These are phyloP conservation scores for Macaranga tanarius DNA, from an alignment of 441 rosid species.

Conservation along the genomic window DNA sequence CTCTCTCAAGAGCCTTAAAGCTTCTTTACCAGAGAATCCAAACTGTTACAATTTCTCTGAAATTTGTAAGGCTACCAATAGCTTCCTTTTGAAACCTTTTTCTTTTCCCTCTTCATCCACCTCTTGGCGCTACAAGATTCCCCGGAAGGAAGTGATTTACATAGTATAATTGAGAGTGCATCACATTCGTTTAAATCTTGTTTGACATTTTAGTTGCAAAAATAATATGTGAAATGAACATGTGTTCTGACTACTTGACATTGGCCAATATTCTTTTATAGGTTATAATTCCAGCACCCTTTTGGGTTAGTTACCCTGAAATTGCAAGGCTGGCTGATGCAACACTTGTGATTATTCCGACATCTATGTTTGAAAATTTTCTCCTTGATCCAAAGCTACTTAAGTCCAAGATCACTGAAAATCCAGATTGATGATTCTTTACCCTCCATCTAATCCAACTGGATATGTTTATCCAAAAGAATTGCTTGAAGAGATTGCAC, in stretches of 20 bases:
- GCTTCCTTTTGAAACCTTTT: conserved; percentile 56
- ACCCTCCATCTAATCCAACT: conserved; percentile 96
- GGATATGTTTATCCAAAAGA: conserved; percentile 92
- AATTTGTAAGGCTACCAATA: conserved; percentile 72
- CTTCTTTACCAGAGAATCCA: conserved; percentile 60
- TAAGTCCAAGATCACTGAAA: conserved; percentile 66
- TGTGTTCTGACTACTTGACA: not conserved
- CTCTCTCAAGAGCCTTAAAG: conserved; percentile 58
- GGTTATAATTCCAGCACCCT: conserved; percentile 97
- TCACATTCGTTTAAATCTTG: not conserved
- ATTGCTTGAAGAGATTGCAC: conserved; percentile 87
- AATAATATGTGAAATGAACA: not conserved
- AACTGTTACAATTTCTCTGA: conserved; percentile 67
- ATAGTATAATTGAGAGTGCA: not conserved
- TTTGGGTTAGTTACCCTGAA: conserved; percentile 98
- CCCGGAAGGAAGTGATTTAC: conserved; percentile 49
- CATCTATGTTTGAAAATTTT: conserved; percentile 71
- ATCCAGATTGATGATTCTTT: conserved; percentile 85
- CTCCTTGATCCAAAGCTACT: conserved; percentile 80
- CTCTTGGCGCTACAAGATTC: conserved; percentile 73
- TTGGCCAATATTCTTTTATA: conserved; percentile 15
- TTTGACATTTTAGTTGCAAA: not conserved
- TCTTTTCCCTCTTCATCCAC: conserved; percentile 58
- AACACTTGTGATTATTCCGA: conserved; percentile 81
- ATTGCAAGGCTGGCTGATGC: conserved; percentile 94